phyloP scores from a whole-genome alignment of 2,329 filamentous ascomycete species.

The Bipolaris oryzae region DNA sequence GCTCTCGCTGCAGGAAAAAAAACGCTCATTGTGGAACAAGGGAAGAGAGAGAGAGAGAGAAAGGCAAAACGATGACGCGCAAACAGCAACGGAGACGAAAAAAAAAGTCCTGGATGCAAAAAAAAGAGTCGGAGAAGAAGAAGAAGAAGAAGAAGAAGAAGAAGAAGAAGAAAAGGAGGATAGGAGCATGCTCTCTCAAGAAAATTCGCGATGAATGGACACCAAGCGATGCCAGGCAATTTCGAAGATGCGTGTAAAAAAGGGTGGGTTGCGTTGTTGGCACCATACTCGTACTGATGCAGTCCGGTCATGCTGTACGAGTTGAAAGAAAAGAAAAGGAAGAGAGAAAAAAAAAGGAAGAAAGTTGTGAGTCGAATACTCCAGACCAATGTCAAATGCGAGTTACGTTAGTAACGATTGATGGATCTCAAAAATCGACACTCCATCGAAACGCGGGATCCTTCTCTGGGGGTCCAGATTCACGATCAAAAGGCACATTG shows the following conservation, averaged over 20 bases:
- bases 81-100: neutral
- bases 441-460: constrained; percentile 51
- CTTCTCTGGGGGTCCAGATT: constrained; percentile 39
- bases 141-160: neutral
- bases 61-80: neutral
- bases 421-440: constrained; percentile 47
- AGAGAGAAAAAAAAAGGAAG: neutral
- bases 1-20: neutral
- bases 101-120: neutral
- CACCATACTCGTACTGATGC: neutral
- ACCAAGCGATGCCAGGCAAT: neutral
- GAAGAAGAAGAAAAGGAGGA: neutral
- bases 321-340: neutral
- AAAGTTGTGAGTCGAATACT: neutral
- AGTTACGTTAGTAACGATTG: neutral
- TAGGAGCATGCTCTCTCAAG: neutral
- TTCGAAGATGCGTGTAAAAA: neutral
- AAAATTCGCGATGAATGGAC: neutral
- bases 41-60: neutral
- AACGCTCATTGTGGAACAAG: constrained; percentile 1
- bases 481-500: constrained; percentile 41
- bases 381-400: neutral
- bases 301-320: neutral
- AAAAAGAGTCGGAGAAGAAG: neutral
- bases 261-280: too few relatives aligned